phyloP scores from a whole-genome alignment of 176 grass and related monocot species.

The Urochloa ruziziensis region DNA sequence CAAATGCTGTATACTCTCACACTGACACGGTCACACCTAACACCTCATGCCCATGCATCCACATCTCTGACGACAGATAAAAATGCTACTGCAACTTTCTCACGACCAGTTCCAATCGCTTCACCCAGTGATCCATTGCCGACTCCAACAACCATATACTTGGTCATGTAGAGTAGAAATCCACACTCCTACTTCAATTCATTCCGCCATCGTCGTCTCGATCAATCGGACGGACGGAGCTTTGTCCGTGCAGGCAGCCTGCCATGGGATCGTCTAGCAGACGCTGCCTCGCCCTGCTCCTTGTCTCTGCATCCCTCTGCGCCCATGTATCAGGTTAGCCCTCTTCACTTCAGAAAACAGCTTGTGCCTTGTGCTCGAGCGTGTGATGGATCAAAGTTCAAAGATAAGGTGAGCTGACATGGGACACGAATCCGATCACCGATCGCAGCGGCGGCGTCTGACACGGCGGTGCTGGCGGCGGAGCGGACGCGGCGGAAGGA shows the following conservation, averaged over 20 bases:
- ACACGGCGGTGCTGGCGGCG: conserved; percentile 46
- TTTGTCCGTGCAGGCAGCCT: neutral
- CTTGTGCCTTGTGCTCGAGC: neutral
- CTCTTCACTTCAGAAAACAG: neutral
- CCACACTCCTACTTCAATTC: neutral
- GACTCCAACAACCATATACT: neutral
- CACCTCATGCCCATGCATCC: neutral
- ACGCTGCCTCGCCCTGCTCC: neutral
- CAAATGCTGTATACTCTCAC: no score
- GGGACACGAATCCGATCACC: neutral
- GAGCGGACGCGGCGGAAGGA: conserved; percentile 76
- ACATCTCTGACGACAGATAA: conserved; percentile 14
- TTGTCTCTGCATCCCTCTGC: conserved; percentile 7
- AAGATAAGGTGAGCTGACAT: neutral
- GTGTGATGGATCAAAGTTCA: neutral
- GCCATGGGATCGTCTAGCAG: neutral
- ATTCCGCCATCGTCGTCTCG: neutral
- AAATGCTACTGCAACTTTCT: neutral
- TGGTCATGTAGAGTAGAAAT: neutral
- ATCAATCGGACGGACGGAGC: neutral
- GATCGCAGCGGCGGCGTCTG: conserved; percentile 4
- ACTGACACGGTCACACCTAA: conserved; percentile 6
- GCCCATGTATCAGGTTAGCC: neutral
- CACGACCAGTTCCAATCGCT: conserved; percentile 28
- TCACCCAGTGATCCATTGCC: neutral